phyloP scores from a whole-genome alignment of 768 basidiomycete species.

The Inosperma sp. region DNA sequence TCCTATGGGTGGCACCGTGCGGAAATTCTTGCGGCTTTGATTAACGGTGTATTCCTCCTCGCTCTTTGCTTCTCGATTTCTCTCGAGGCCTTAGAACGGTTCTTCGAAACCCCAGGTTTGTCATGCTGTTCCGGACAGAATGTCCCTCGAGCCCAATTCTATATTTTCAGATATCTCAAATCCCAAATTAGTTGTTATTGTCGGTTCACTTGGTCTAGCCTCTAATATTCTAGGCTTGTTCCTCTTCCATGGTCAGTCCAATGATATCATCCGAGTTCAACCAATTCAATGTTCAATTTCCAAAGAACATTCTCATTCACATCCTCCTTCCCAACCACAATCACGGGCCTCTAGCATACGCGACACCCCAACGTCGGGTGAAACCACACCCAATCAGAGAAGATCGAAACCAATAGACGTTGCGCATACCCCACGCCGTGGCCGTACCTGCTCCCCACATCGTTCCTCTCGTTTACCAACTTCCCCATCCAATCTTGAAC shows the following conservation, averaged over 20 bases:
- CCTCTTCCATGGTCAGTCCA: constrained; percentile 81
- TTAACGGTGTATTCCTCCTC: constrained; percentile 96
- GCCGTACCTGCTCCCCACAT: constrained; percentile 32
- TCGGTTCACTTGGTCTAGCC: constrained; percentile 82
- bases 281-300: constrained; percentile 19
- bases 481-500: constrained; percentile 39
- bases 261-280: neutral
- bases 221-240: constrained; percentile 93
- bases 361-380: constrained; percentile 13
- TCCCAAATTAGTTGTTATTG: constrained; percentile 82
- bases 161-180: constrained; percentile 71
- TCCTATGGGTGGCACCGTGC: constrained; percentile 99
- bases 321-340: constrained; percentile 35
- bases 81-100: constrained; percentile 86
- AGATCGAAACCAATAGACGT: constrained; percentile 9
- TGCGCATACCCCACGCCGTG: constrained; percentile 13
- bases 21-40: constrained; percentile 88
- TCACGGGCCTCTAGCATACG: constrained; percentile 32
- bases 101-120: constrained; percentile 79
- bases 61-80: constrained; percentile 96
- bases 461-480: constrained; percentile 23
- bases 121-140: constrained; percentile 11
- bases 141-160: constrained; percentile 1
- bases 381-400: constrained; percentile 31
- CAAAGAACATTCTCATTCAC: constrained; percentile 66